These are phyloP conservation scores for Knoxia roxburghii DNA, from an alignment of 257 asterid species.

Conservation along the genomic window DNA sequence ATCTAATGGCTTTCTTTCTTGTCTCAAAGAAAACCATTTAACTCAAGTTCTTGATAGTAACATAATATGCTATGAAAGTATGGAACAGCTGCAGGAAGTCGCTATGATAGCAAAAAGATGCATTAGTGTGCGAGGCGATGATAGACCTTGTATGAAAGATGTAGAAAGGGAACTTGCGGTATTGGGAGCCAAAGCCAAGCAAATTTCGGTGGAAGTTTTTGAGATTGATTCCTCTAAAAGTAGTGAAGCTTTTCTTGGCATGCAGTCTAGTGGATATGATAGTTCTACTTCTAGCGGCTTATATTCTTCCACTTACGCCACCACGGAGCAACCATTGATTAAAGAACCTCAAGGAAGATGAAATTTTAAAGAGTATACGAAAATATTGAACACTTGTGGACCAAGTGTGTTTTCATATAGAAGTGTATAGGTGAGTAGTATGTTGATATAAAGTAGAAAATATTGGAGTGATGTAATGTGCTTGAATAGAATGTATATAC, in stretches of 20 bases:
- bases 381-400: too few relatives aligned
- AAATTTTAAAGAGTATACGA: too few relatives aligned
- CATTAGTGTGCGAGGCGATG: slow-evolving; percentile 27
- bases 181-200: not conserved
- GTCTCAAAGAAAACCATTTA: not conserved
- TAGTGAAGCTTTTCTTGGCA: not conserved
- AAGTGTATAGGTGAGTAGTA: too few relatives aligned
- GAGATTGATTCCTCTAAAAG: too few relatives aligned
- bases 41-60: slow-evolving; percentile 15
- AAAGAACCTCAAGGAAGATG: too few relatives aligned
- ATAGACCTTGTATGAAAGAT: slow-evolving; percentile 28
- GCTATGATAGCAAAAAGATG: slow-evolving; percentile 24
- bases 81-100: slow-evolving; percentile 7
- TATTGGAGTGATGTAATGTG: too few relatives aligned
- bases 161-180: slow-evolving; percentile 2
- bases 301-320: not conserved
- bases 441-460: too few relatives aligned
- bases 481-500: too few relatives aligned
- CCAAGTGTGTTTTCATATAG: too few relatives aligned
- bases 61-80: slow-evolving; percentile 16
- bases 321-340: not conserved
- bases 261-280: not conserved
- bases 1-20: slow-evolving; percentile 21
- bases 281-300: not conserved
- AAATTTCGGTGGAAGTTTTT: not conserved